Evolutionary conservation across 768 basidiomycete species (phyloP).

Genomic region (Psilocybe subaeruginosa): DNA sequence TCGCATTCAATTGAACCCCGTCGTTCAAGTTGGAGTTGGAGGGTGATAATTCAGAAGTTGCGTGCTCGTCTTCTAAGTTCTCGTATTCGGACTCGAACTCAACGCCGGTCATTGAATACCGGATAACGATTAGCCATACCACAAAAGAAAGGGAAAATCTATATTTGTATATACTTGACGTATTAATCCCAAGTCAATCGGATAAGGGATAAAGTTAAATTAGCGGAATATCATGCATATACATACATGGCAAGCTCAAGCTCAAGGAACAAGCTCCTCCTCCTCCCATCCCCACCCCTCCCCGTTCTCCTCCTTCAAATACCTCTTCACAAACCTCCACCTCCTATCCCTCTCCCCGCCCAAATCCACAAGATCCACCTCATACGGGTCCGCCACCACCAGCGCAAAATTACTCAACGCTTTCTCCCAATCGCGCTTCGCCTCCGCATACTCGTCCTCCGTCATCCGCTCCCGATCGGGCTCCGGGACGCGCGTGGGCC

Average conservation of each 20-base stretch:
- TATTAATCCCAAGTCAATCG: too few relatives aligned
- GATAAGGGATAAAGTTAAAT: neutral
- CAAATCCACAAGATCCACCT: conserved; percentile 73
- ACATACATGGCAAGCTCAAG: neutral
- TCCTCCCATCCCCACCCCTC: conserved; percentile 57
- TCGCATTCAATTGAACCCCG: too few relatives aligned
- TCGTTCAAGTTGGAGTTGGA: too few relatives aligned
- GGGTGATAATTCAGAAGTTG: too few relatives aligned
- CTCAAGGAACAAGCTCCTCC: conserved; percentile 65
- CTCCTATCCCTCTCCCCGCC: conserved; percentile 58
- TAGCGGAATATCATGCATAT: too few relatives aligned
- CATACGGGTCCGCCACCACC: conserved; percentile 68
- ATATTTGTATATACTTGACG: too few relatives aligned
- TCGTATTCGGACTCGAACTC: too few relatives aligned
- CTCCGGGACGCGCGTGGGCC: conserved; percentile 61
- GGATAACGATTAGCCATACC: too few relatives aligned
- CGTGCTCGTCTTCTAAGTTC: too few relatives aligned
- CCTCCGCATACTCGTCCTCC: conserved; percentile 43
- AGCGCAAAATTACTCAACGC: conserved; percentile 74
- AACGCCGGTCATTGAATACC: too few relatives aligned
- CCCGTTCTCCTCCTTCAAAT: conserved; percentile 19
- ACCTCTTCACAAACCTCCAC: conserved; percentile 51
- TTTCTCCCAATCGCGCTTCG: conserved; percentile 46
- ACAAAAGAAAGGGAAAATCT: too few relatives aligned
- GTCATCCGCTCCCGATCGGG: conserved; percentile 22